phyloP scores from a whole-genome alignment of 305 asterid genomes.

The Solanum chacoense region DNA sequence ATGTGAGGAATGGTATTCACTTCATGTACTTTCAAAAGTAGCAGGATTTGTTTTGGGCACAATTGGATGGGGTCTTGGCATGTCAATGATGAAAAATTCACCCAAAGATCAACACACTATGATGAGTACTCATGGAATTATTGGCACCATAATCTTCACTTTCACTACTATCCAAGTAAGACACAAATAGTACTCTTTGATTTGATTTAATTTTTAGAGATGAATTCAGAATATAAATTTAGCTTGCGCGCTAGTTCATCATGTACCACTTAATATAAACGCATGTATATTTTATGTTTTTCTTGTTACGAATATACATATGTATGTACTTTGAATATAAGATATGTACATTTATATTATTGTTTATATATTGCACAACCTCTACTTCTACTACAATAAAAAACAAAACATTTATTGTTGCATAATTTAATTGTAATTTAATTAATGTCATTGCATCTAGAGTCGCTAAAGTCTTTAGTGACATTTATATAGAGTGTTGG shows the following conservation, averaged over 20 bases:
- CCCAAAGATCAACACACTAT: slow-evolving; percentile 4
- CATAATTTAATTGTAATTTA: no score
- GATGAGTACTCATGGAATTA: slow-evolving; percentile 28
- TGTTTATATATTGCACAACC: neutral
- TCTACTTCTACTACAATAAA: neutral
- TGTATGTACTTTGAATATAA: neutral
- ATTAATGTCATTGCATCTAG: no score
- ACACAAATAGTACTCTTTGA: neutral
- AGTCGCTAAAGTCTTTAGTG: no score
- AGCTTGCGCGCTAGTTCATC: no score
- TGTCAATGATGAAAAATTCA: slow-evolving; percentile 17
- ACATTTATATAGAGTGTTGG: no score
- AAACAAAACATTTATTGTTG: no score
- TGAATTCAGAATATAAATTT: neutral
- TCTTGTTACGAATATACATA: neutral
- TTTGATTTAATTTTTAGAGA: neutral
- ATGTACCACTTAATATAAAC: neutral
- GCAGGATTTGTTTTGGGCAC: slow-evolving; percentile 32
- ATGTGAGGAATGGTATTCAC: slow-evolving; percentile 19
- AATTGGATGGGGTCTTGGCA: slow-evolving; percentile 38
- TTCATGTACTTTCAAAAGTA: slow-evolving; percentile 22
- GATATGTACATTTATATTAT: neutral
- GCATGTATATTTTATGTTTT: no score
- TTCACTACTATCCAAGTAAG: slow-evolving; percentile 22
- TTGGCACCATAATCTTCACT: slow-evolving; percentile 32